Percentiles rank a stretch among this genome's conserved stretches.
These are phyloP conservation scores for Termitomyces bulborhizus DNA, from an alignment of 768 basidiomycete species.

Conservation along the genomic window DNA sequence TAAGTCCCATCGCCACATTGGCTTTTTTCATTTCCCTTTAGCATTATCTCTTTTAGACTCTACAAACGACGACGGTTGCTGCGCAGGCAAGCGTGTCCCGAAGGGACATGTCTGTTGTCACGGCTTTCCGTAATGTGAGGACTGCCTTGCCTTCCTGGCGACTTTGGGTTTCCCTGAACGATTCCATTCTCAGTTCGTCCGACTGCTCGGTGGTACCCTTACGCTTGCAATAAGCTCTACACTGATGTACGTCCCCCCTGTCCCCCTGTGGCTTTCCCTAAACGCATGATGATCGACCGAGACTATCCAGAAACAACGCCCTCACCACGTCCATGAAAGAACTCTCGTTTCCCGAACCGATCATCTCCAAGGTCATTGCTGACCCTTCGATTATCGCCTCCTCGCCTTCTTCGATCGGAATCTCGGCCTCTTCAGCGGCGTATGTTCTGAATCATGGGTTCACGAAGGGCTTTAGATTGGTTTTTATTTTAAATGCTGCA, in stretches of 20 bases:
- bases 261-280: neutral
- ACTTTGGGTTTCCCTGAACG: no score
- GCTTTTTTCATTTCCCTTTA: no score
- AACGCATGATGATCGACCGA: neutral
- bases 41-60: slow-evolving; percentile 27
- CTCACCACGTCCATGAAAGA: slow-evolving; percentile 33
- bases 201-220: slow-evolving; percentile 65
- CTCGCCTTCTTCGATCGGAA: slow-evolving; percentile 23
- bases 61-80: slow-evolving; percentile 63
- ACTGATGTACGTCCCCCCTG: slow-evolving; percentile 35
- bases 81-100: slow-evolving; percentile 68
- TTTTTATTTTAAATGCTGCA: slow-evolving; percentile 58
- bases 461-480: slow-evolving; percentile 47
- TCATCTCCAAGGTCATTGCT: slow-evolving; percentile 40
- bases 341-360: slow-evolving; percentile 28
- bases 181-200: slow-evolving; percentile 42
- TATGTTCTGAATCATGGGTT: slow-evolving; percentile 44
- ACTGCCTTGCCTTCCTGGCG: neutral
- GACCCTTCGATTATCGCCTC: slow-evolving; percentile 34
- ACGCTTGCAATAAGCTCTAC: slow-evolving; percentile 57
- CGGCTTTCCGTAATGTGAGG: slow-evolving; percentile 55
- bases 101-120: slow-evolving; percentile 73
- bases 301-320: slow-evolving; percentile 37
- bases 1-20: slow-evolving; percentile 21
- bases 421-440: slow-evolving; percentile 30